These are phyloP conservation scores for Primulina huaijiensis DNA, from an alignment of 257 asterid genomes.

Conservation along the genomic window DNA sequence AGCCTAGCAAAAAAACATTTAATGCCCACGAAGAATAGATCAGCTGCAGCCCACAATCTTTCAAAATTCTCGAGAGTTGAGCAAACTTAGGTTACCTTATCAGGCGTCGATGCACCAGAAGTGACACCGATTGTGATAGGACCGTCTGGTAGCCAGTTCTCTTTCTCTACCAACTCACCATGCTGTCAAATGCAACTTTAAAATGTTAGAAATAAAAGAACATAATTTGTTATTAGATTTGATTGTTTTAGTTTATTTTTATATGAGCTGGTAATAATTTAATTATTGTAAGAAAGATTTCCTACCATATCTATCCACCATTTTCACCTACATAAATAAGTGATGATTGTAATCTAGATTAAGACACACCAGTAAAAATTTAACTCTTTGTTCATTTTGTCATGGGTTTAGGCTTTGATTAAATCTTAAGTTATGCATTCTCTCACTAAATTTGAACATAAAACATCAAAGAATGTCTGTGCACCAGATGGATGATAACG, in stretches of 20 bases:
- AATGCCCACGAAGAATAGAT: background rate
- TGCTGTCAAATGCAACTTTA: slow-evolving; percentile 48
- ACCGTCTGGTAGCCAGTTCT: slow-evolving; percentile 84
- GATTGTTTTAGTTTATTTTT: too few relatives aligned
- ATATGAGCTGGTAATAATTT: too few relatives aligned
- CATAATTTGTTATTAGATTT: background rate
- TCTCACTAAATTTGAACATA: background rate
- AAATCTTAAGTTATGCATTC: too few relatives aligned
- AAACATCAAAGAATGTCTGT: slow-evolving; percentile 3
- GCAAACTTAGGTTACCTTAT: slow-evolving; percentile 55
- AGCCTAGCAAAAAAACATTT: slow-evolving; percentile 46
- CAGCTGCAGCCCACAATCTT: background rate
- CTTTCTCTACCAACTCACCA: slow-evolving; percentile 95
- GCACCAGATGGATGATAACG: background rate
- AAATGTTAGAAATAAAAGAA: background rate
- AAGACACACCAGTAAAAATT: too few relatives aligned
- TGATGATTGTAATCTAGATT: background rate
- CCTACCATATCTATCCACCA: background rate
- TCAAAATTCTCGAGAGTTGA: background rate
- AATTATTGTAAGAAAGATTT: background rate
- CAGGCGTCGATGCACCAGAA: slow-evolving; percentile 99
- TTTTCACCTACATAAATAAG: background rate
- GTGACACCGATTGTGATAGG: slow-evolving; percentile 86
- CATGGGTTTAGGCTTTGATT: too few relatives aligned
- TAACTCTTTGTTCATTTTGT: background rate